Evolutionary conservation across 2,329 filamentous ascomycete species (phyloP).

Genomic region (Chalaropsis ovoidea): DNA sequence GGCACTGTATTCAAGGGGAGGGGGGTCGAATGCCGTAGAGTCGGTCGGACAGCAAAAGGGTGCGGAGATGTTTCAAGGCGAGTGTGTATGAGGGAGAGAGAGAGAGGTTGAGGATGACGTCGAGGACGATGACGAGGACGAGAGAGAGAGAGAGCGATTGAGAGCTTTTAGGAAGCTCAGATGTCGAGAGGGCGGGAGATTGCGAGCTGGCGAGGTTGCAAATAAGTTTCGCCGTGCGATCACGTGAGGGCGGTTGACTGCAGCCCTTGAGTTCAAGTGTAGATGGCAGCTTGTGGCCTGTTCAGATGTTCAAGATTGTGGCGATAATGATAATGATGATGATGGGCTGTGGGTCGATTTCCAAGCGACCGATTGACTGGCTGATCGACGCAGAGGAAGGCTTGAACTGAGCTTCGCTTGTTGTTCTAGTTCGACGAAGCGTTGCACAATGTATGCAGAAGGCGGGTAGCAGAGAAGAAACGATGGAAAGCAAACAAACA

Average conservation of each 20-base stretch:
- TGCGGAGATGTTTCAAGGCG: too few relatives aligned
- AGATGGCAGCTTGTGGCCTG: slow-evolving; percentile 9
- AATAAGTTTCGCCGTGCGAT: background rate
- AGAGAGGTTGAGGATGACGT: too few relatives aligned
- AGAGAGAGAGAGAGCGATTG: background rate
- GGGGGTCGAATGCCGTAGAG: background rate
- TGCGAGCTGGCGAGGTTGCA: background rate
- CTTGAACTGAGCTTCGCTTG: background rate
- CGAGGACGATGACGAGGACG: too few relatives aligned
- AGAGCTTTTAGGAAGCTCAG: background rate
- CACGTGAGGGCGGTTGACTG: background rate
- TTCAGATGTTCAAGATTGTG: slow-evolving; percentile 6
- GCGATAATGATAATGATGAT: slow-evolving; percentile 4
- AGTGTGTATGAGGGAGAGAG: too few relatives aligned
- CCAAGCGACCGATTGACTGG: background rate
- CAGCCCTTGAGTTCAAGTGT: background rate
- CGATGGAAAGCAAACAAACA: background rate
- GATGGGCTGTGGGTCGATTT: slow-evolving; percentile 12
- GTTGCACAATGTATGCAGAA: background rate
- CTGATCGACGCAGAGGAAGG: background rate
- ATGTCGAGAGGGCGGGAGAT: background rate
- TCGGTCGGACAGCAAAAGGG: background rate
- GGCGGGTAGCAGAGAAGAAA: background rate
- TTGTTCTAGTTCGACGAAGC: background rate
- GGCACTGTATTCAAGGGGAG: background rate